phyloP scores from a whole-genome alignment of 116 monocot species.

The Trichopus zeylanicus region DNA sequence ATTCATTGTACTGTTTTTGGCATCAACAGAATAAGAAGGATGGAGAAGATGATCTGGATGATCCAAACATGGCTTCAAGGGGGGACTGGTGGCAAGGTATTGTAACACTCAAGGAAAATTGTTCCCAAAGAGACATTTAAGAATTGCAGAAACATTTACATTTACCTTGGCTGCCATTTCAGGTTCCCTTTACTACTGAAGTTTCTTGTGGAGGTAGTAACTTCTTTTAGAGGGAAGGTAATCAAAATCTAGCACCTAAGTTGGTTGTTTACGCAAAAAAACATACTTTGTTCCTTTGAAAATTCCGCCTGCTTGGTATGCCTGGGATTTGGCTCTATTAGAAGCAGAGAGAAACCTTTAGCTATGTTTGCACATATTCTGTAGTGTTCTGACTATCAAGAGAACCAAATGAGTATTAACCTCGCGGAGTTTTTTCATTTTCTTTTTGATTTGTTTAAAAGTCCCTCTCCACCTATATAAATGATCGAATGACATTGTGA shows the following conservation, averaged over 20 bases:
- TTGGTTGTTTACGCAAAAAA: too few species aligned
- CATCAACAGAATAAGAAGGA: conserved; percentile 10
- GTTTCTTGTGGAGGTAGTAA: neutral
- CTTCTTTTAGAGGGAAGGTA: neutral
- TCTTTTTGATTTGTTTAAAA: too few species aligned
- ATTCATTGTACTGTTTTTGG: neutral
- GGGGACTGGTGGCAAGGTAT: conserved; percentile 20
- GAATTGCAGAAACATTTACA: neutral
- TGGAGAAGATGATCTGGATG: conserved; percentile 7
- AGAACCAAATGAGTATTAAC: too few species aligned
- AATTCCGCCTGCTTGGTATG: too few species aligned
- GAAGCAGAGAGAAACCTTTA: too few species aligned
- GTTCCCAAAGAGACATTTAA: neutral
- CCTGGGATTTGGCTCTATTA: too few species aligned
- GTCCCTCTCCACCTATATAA: too few species aligned
- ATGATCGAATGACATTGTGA: too few species aligned
- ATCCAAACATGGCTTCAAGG: conserved; percentile 10
- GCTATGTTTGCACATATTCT: too few species aligned
- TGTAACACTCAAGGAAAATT: neutral
- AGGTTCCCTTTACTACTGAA: conserved; percentile 12
- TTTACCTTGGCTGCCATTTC: neutral
- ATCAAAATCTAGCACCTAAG: neutral
- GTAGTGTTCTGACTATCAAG: too few species aligned
- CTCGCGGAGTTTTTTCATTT: too few species aligned
- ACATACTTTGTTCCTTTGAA: too few species aligned